A percentile compares a stretch with the other conserved stretches of the same genome.
These are phyloP conservation scores for Cutaneotrichosporon spelunceum DNA, from an alignment of 1,284 basidiomycete species.

Conservation along the genomic window DNA sequence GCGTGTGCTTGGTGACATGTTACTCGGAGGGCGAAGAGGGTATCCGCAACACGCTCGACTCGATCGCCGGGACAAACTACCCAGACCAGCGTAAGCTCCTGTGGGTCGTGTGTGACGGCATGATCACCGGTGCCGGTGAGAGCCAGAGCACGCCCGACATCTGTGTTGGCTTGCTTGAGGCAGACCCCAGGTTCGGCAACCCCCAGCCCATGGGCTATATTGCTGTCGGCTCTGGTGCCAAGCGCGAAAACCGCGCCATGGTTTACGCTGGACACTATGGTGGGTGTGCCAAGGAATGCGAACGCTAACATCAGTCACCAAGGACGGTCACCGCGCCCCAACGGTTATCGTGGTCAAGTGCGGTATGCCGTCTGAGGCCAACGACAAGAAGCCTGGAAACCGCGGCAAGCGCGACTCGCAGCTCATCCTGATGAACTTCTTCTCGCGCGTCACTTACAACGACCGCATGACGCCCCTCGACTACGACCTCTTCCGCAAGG, in stretches of 20 bases:
- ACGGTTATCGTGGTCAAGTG: conserved; percentile 97
- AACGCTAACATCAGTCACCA: conserved; percentile 40
- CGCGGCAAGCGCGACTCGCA: conserved; percentile 98
- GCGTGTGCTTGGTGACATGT: conserved; percentile 92
- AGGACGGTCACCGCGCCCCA: conserved; percentile 77
- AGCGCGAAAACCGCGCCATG: conserved; percentile 92
- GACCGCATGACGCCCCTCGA: conserved; percentile 97
- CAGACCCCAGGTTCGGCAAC: conserved; percentile 92
- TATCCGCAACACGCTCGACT: conserved; percentile 84
- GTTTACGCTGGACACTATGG: conserved; percentile 99
- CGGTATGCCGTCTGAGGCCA: conserved; percentile 73
- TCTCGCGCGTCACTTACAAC: conserved; percentile 97
- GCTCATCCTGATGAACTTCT: conserved; percentile 99
- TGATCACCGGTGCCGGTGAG: conserved; percentile 97
- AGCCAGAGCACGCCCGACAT: conserved; percentile 93
- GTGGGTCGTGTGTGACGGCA: conserved; percentile 95
- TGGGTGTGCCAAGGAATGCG: conserved; percentile 43
- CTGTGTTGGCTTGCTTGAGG: conserved; percentile 86
- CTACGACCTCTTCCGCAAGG: conserved; percentile 96
- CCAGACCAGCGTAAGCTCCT: conserved; percentile 87
- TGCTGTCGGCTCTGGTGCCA: conserved; percentile 83
- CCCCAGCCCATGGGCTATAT: conserved; percentile 92
- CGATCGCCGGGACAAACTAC: conserved; percentile 84
- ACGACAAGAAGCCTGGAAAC: conserved; percentile 93
- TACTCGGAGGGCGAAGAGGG: conserved; percentile 97